A percentile compares a stretch with the other conserved stretches of the same genome.
phyloP scores from a whole-genome alignment of 257 asterid genomes.

The Solanum arcanum region DNA sequence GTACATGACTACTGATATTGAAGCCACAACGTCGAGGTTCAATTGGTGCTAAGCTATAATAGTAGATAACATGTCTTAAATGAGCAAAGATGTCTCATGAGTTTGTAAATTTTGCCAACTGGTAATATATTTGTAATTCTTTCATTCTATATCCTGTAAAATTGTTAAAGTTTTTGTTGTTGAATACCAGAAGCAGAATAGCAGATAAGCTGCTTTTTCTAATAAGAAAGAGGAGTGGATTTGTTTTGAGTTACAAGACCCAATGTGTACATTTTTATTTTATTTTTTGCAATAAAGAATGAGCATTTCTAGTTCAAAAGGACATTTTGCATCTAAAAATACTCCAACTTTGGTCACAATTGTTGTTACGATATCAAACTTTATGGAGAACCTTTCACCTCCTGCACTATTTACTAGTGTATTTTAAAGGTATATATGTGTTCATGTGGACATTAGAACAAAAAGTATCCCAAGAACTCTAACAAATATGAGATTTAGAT shows the following conservation, averaged over 20 bases:
- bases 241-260: not conserved
- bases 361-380: too few relatives aligned
- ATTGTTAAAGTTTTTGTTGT: not conserved
- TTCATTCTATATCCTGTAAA: not conserved
- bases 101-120: not conserved
- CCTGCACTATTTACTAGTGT: too few relatives aligned
- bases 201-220: not conserved
- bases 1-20: not conserved
- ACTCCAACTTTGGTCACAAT: too few relatives aligned
- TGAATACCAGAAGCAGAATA: not conserved
- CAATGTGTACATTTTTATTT: not conserved
- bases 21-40: not conserved
- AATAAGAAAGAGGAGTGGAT: not conserved
- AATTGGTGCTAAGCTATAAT: not conserved
- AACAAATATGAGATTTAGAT: not conserved
- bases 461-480: not conserved
- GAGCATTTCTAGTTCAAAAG: not conserved
- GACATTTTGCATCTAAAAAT: not conserved
- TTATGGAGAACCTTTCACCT: too few relatives aligned
- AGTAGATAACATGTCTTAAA: not conserved
- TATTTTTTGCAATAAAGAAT: not conserved
- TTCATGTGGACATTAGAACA: not conserved
- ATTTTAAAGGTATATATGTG: too few relatives aligned
- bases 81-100: not conserved
- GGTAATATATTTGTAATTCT: not conserved